A percentile compares a stretch with the other conserved stretches of the same genome.
These are phyloP conservation scores for Microdochium nivale DNA, from an alignment of 2,329 filamentous ascomycete species.

Conservation along the genomic window DNA sequence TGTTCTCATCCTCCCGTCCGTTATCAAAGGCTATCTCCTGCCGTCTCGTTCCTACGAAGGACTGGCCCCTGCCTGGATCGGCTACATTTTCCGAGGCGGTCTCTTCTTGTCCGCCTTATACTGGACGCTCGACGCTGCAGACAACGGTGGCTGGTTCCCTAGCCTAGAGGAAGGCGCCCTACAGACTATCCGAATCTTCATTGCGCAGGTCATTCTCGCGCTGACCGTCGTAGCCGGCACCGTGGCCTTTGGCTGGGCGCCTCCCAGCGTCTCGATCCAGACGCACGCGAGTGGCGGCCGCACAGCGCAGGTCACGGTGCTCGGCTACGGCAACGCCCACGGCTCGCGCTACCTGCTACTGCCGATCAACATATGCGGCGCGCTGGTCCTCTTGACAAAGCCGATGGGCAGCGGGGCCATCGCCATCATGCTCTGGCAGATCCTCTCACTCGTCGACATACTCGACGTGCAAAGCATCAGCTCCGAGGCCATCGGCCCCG, in stretches of 20 bases:
- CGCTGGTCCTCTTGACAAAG: slow-evolving; percentile 76
- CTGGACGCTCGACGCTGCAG: slow-evolving; percentile 84
- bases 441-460: slow-evolving; percentile 67
- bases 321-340: slow-evolving; percentile 90
- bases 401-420: slow-evolving; percentile 88
- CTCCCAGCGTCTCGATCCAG: slow-evolving; percentile 72
- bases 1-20: slow-evolving; percentile 60
- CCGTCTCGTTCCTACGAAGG: slow-evolving; percentile 85
- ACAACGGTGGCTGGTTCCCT: slow-evolving; percentile 75
- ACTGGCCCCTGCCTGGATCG: slow-evolving; percentile 76
- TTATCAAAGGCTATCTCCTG: slow-evolving; percentile 71
- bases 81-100: slow-evolving; percentile 66
- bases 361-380: slow-evolving; percentile 67
- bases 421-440: slow-evolving; percentile 76
- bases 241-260: slow-evolving; percentile 76
- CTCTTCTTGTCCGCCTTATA: slow-evolving; percentile 70
- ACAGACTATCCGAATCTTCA: slow-evolving; percentile 65
- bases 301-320: slow-evolving; percentile 59
- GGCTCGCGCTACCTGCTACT: slow-evolving; percentile 85
- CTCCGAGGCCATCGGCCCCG: slow-evolving; percentile 67
- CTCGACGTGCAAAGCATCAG: slow-evolving; percentile 53
- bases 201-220: slow-evolving; percentile 74
- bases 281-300: slow-evolving; percentile 33
- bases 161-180: slow-evolving; percentile 48
- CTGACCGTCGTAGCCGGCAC: slow-evolving; percentile 77